Evolutionary conservation across 805 yeast genomes (phyloP).

Genomic region (Lipomyces kockii): DNA sequence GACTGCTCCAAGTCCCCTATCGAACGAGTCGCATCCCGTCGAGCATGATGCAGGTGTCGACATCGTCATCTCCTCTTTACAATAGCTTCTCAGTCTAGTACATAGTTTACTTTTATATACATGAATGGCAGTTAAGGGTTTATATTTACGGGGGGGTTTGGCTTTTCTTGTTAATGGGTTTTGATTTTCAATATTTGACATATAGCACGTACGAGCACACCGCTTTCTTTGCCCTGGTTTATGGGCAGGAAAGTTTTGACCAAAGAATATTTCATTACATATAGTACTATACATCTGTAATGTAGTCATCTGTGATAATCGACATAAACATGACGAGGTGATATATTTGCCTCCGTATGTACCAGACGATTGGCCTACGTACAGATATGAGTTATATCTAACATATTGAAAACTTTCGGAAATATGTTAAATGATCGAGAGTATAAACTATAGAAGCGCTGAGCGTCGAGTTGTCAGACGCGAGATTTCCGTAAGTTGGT

Average conservation of each 20-base stretch:
- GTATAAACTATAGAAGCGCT: no score
- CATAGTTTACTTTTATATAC: not conserved
- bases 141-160: not conserved
- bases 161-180: not conserved
- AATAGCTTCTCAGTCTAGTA: not conserved
- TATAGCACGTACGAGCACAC: not conserved
- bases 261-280: not conserved
- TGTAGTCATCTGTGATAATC: not conserved
- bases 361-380: not conserved
- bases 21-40: not conserved
- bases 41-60: constrained; percentile 5
- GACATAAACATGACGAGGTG: not conserved
- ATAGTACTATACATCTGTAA: not conserved
- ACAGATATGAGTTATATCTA: no score
- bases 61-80: not conserved
- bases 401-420: no score
- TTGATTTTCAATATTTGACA: not conserved
- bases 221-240: not conserved
- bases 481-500: no score
- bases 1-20: not conserved
- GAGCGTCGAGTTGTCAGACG: no score
- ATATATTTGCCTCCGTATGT: not conserved
- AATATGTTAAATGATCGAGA: no score
- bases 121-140: not conserved
- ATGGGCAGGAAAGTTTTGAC: not conserved